Evolutionary conservation across 805 yeast genomes (phyloP), one percentile per base, ranked within the genome.

Genomic region (Kazachstania kunashirensis): DNA sequence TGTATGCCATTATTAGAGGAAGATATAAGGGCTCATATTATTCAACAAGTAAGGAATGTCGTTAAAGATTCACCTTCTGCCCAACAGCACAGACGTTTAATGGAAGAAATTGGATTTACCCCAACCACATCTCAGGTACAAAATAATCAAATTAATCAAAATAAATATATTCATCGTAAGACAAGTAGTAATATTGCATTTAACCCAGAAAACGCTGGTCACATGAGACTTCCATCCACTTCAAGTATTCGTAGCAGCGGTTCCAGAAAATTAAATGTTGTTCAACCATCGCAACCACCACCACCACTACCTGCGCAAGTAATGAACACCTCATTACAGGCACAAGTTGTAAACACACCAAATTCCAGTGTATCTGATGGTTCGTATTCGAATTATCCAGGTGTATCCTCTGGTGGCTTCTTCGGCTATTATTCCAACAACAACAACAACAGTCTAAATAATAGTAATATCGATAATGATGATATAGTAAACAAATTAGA

Each of bases 91-190:
- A 83, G 84, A 53, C 76, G 94, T 45, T 66, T 92, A 39, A 73
- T 88, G 71, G 97, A 89, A 48, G 97, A 89, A 58, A 89, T 86
- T 43, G 96, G 96, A 3, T 63, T 88, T 35, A 23, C 36, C 9
- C 36, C 52, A n/a, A 18, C 37, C 9, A 40, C 24, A 29, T 25
- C 43, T 11, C 37, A 26, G 19, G 15, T 34, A 10, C 44, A 37
- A 14, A 26, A 23, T 18, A 38, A 38, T 14, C 46, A 43, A 19
- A n/a, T n/a, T n/a, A 27, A 17, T 19, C 13, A 2, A n/a, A 20
- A 20, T n/a, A 30, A 20, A 14, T 13, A 31, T 5, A 48, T 46
- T 14, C 57, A 52, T 33, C 46, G 54, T 5, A 45, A 45, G 15
- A 40, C 45, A 7, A 50, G 53, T 33, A 40, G 44, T 7, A 49